A percentile compares a stretch with the other conserved stretches of the same genome.
phyloP scores from a whole-genome alignment of 2,329 filamentous ascomycete genomes.

The Monilinia polystroma region DNA sequence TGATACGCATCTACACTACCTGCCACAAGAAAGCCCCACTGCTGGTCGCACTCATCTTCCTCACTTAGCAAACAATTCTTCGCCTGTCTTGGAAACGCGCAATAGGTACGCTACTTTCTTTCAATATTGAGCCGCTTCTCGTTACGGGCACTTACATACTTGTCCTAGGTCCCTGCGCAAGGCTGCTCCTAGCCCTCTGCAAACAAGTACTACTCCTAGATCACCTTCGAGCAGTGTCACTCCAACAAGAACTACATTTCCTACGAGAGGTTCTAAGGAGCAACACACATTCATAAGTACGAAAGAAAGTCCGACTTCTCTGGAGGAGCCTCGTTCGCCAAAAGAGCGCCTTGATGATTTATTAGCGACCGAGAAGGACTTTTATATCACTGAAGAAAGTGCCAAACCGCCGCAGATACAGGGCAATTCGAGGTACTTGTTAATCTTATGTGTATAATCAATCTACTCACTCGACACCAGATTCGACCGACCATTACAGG shows the following conservation, averaged over 20 bases:
- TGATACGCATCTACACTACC: slow-evolving; percentile 33
- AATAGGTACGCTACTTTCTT: slow-evolving; percentile 34
- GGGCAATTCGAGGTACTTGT: slow-evolving; percentile 32
- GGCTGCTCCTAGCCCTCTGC: slow-evolving; percentile 40
- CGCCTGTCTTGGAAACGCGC: slow-evolving; percentile 31
- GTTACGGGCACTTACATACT: slow-evolving; percentile 29
- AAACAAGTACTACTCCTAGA: slow-evolving; percentile 38
- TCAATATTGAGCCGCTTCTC: slow-evolving; percentile 23
- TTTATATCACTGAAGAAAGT: slow-evolving; percentile 35
- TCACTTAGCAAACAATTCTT: slow-evolving; percentile 34
- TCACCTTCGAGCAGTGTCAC: slow-evolving; percentile 38
- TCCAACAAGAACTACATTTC: slow-evolving; percentile 38
- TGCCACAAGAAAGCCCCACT: slow-evolving; percentile 37
- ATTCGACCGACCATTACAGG: slow-evolving; percentile 30
- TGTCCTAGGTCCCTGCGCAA: slow-evolving; percentile 38
- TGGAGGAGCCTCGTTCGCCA: slow-evolving; percentile 37
- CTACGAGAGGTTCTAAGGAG: slow-evolving; percentile 31
- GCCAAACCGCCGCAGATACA: slow-evolving; percentile 23
- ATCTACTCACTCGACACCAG: slow-evolving; percentile 24
- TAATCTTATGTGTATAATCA: not conserved
- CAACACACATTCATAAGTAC: slow-evolving; percentile 28
- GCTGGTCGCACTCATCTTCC: slow-evolving; percentile 32
- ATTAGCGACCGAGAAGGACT: slow-evolving; percentile 40
- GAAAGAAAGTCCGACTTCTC: slow-evolving; percentile 25
- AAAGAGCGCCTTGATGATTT: slow-evolving; percentile 42